Base-by-base conservation (phyloP, 257 asterid genomes). In the Solanum virginianum region DNA sequence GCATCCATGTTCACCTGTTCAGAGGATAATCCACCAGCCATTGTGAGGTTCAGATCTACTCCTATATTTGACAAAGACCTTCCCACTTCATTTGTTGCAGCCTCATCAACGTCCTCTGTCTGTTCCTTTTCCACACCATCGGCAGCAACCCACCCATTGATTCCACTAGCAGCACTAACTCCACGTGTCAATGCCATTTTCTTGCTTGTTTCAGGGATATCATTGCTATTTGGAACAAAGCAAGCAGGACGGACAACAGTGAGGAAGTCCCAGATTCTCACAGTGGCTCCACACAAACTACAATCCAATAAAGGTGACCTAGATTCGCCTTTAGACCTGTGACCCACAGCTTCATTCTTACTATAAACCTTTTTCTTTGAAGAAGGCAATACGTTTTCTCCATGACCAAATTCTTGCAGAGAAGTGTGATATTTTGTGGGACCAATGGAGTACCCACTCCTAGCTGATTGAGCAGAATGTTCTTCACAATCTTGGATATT, bases 401-500 rank as follows among this genome's bases (percentile, higher is more conserved):
- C 98, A 82, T 90, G 92, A 82, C 90, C 88, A 70, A 91, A 97
- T 88, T 95, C 97, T 62, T 90, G 93, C 43, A 94, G 98, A 63
- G 93, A 97, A 84, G 90, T 94, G 84, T 82, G 86, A 86, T 90
- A 68, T 85, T 89, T 94, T 60, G 94, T 88, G 81, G 95, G 98
- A 88, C 94, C 98, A 85, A 88, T 91, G n/a, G 98, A 97, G 91
- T 88, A 87, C 62, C 95, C 98, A 75, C 95, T 92, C 90, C 99
- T 91, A 77, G 98, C 98, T 32, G 99, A 97, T 89, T 97, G 98
- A 88, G 97, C 98, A 87, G 99, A 97, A 91, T 97, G 92, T 88
- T 97, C 99, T 88, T 95, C 99, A 88, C 96, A 97, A 85, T 97
- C 99, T 93, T 94, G 99, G 88, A 97, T 87, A 91, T 97, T 97